Evolutionary conservation across 768 basidiomycete genomes (phyloP), one percentile per base, ranked within the genome.

Genomic region (Hortiboletus flavorubellus): DNA sequence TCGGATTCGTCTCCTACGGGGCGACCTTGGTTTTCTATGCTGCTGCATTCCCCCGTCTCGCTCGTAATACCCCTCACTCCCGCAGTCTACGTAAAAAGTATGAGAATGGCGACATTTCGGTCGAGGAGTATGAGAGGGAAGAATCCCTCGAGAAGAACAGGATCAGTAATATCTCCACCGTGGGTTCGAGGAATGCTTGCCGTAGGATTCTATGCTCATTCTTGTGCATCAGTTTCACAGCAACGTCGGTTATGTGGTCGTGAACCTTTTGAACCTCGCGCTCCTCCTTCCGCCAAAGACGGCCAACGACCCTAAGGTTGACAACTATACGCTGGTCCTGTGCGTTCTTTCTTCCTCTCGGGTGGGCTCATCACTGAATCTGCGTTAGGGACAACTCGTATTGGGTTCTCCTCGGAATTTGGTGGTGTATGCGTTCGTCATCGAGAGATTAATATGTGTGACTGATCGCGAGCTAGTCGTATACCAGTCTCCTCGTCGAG

Each of bases 121-220:
- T 72, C 14, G 85, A 85, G 51, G 84, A 80, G 58, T 91, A 87
- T 59, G 90, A 91, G 62, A 64, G 59, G 16, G 89, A 89, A 63
- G 89, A 91, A 62, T 87, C 86, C 33, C 62, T 92, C 42, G 88
- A 92, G 73, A 91, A 91, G 78, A 93, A 91, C 57, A 74, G 85
- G 58, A 87, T 93, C 54, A 89, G 90, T 64, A 92, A 91, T 62
- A 88, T 91, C 59, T 88, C 86, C 64, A 91, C 87, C 41, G 90
- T 90, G 45, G 46, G 78, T 60, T 4, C 16, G 9, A 9, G n/a
- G 21, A 37, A 5, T 6, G 2, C 16, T 3, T 6, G 35, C 23
- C n/a, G 26, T 43, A 15, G n/a, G 21, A 11, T 1, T 37, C 2
- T 38, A 23, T 23, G 14, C 38, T 43, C 18, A 42, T 26, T 10